phyloP scores from a whole-genome alignment of 2,329 filamentous ascomycete species.

The Plenodomus biglobosus region DNA sequence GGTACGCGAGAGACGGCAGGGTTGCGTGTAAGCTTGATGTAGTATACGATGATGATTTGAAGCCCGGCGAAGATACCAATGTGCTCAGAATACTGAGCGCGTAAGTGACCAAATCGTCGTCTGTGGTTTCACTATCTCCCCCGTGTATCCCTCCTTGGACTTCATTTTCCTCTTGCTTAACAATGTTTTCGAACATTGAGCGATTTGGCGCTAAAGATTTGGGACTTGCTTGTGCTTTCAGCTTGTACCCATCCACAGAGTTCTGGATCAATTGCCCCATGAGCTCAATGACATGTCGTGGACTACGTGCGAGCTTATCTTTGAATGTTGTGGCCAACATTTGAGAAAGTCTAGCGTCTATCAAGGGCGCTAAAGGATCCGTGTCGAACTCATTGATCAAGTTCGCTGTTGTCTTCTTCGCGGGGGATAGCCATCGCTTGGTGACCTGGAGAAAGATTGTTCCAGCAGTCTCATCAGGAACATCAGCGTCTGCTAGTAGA shows the following conservation, averaged over 20 bases:
- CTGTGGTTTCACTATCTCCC: slow-evolving; percentile 18
- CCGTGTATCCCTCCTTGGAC: neutral
- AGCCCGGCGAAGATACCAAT: slow-evolving; percentile 38
- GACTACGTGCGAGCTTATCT: slow-evolving; percentile 64
- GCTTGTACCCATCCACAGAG: neutral
- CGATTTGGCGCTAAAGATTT: slow-evolving; percentile 19
- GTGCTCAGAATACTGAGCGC: slow-evolving; percentile 47
- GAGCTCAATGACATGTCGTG: slow-evolving; percentile 65
- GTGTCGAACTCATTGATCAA: slow-evolving; percentile 36
- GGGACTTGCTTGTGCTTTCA: neutral
- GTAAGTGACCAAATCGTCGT: slow-evolving; percentile 45
- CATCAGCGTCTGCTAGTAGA: slow-evolving; percentile 52
- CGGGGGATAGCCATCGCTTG: slow-evolving; percentile 56
- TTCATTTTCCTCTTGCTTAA: slow-evolving; percentile 11
- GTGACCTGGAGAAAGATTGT: slow-evolving; percentile 63
- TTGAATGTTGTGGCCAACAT: slow-evolving; percentile 65
- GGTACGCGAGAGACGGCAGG: slow-evolving; percentile 23
- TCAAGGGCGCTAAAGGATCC: slow-evolving; percentile 54
- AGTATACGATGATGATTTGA: slow-evolving; percentile 33
- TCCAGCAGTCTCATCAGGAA: slow-evolving; percentile 59
- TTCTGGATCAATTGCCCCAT: slow-evolving; percentile 60
- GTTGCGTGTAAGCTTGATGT: slow-evolving; percentile 14
- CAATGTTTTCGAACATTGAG: slow-evolving; percentile 29
- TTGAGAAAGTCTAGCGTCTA: slow-evolving; percentile 65
- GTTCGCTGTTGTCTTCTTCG: slow-evolving; percentile 8